A percentile compares a stretch with the other conserved stretches of the same genome.
Evolutionary conservation across 768 basidiomycete species (phyloP).

Genomic region (Lyophyllum semitale): DNA sequence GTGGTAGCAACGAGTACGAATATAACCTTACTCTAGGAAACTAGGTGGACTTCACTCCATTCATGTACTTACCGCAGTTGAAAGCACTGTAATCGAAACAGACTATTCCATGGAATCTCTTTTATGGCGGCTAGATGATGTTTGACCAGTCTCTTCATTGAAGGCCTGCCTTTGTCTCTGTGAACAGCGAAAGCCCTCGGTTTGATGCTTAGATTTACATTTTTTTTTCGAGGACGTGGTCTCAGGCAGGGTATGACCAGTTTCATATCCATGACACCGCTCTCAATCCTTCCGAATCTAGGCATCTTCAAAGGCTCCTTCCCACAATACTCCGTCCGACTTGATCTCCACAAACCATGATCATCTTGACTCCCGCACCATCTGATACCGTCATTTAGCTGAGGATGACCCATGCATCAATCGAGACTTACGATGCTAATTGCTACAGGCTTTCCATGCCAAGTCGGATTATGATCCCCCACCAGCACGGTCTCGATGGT

Average conservation of each 20-base stretch:
- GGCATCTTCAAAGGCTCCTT: not conserved
- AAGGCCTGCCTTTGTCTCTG: no score
- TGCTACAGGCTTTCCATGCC: conserved; percentile 28
- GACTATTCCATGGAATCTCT: not conserved
- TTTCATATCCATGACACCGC: no score
- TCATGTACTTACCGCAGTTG: conserved; percentile 9
- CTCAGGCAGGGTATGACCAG: no score
- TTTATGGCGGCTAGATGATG: not conserved
- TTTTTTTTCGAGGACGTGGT: no score
- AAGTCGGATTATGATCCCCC: conserved; percentile 31
- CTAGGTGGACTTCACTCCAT: not conserved
- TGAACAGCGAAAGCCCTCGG: no score
- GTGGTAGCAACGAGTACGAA: conserved; percentile 84
- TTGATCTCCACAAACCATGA: not conserved
- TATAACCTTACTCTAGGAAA: conserved; percentile 79
- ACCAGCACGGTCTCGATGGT: conserved; percentile 22
- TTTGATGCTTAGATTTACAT: no score
- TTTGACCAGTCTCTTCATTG: not conserved
- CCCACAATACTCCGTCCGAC: not conserved
- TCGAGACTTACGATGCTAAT: conserved; percentile 26
- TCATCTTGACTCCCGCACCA: conserved; percentile 17
- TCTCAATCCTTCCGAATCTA: no score
- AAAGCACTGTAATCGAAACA: not conserved
- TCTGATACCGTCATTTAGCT: conserved; percentile 2
- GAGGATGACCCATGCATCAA: not conserved